Evolutionary conservation across 176 grass and related monocot species (phyloP), one percentile per base, ranked within the genome.

Genomic region (Ensete ventricosum): DNA sequence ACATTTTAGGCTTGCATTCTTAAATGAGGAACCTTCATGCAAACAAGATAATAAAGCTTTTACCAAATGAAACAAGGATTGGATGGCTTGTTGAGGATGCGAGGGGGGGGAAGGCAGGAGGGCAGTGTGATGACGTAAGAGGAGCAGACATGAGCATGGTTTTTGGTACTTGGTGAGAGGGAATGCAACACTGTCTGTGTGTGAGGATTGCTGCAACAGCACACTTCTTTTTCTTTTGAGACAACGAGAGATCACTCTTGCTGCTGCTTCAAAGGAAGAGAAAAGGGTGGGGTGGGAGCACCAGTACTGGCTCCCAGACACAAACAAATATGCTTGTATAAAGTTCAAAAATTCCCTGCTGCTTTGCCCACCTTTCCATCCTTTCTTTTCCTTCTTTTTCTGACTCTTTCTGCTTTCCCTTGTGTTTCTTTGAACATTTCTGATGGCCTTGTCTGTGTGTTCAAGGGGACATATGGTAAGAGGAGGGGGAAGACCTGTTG

Each of bases 91-190:
- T 43, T 43, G 34, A 4, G 34, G 34, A 43, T 43, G 34, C 34
- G 34, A 43, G 34, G 4, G 34, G 11, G 53, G 11, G 52, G 1
- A 3, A 3, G 52, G 52, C 52, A 53, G 11, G 52, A 54, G 13
- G 13, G 4, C 23, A 65, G 13, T 4, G 63, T 65, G 63, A 65
- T 65, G 63, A 65, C 63, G 63, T 25, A 65, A 25, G 63, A 12
- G 21, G 10, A 65, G 63, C 63, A 65, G 63, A 65, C 63, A 65
- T 65, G 63, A 65, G 63, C 63, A 65, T 64, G 63, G 11, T 65
- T 65, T 65, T 25, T 25, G 63, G 22, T 13, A 65, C 63, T 65
- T 65, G 21, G 10, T n/a, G 9, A 65, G 63, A 65, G 12, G 24
- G 63, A 65, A 25, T 25, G 10, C 23, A 25, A 54, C 53, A 22